Base-by-base conservation (phyloP, 1,284 basidiomycete species). In the Leccinum olivaceoglutinosum region DNA sequence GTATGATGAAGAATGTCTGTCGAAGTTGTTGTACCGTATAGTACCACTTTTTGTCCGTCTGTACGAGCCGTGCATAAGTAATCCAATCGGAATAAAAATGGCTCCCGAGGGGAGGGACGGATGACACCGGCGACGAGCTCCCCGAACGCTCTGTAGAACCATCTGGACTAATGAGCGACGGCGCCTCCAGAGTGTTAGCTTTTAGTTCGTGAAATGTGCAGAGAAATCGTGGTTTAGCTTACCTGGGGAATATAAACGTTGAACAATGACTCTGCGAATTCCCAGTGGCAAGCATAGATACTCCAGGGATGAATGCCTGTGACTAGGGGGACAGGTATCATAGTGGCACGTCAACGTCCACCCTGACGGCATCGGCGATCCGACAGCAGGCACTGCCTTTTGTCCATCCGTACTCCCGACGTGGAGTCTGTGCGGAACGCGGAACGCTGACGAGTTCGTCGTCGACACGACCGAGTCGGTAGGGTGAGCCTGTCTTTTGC, bases 321-420 rank as follows among this genome's bases (percentile, higher is more conserved):
- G 36, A 36, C 36, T 36, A 36, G 32, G 36, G 36, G 36, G 36
- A 36, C 36, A 36, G 36, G 36, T 36, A 36, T 36, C 36, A 36
- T 36, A 11, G 36, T 36, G 36, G 36, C 36, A 36, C 36, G 36
- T 36, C 36, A 36, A 36, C 36, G 36, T 36, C 36, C 36, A 91
- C 72, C 0, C 93, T 93, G 2, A 85, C 80, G 0, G 90, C 93
- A 85, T 87, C 0, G 89, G 90, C 1, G 92, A 90, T 2, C 89
- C 92, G 36, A 96, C 78, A 4, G 92, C 90, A 49, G 94, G 91
- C 0, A 91, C 89, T 5, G 92, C 92, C 71, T 94, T 95, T 68
- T 87, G 86, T 1, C 84, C 82, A 67, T 93, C 91, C 4, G 77
- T 79, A 55, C 82, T 83, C 5, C 88, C 89, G 21, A 89, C 78